Evolutionary conservation across 2,329 filamentous ascomycete genomes (phyloP).

Genomic region (Metarhizium anisopliae): DNA sequence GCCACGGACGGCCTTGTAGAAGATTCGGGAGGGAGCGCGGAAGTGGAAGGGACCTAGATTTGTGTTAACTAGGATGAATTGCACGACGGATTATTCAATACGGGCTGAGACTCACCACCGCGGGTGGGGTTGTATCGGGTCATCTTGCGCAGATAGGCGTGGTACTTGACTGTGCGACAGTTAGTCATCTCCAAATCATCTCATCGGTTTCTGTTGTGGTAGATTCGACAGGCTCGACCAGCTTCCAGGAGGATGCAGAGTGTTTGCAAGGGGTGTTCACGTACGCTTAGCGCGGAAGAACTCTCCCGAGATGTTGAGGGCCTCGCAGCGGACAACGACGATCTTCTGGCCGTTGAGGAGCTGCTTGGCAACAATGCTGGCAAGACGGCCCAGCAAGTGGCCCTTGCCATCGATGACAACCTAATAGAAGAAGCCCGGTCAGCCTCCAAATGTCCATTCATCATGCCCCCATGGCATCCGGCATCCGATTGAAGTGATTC

Average conservation of each 20-base stretch:
- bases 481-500: neutral
- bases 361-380: slow-evolving; percentile 97
- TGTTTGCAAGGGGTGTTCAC: slow-evolving; percentile 35
- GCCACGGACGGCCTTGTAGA: slow-evolving; percentile 99
- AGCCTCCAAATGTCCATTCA: slow-evolving; percentile 13
- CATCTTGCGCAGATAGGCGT: slow-evolving; percentile 99
- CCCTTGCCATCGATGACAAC: slow-evolving; percentile 99
- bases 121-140: slow-evolving; percentile 99
- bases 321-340: slow-evolving; percentile 96
- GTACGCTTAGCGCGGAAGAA: slow-evolving; percentile 99
- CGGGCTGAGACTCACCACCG: slow-evolving; percentile 60
- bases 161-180: slow-evolving; percentile 86
- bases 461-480: neutral
- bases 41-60: slow-evolving; percentile 92
- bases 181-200: slow-evolving; percentile 30
- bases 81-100: slow-evolving; percentile 4
- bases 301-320: slow-evolving; percentile 99
- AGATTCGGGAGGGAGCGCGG: slow-evolving; percentile 97
- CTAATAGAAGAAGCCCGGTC: slow-evolving; percentile 35
- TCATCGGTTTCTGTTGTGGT: neutral
- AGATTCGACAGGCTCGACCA: neutral
- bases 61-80: slow-evolving; percentile 25
- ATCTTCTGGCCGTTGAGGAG: slow-evolving; percentile 99
- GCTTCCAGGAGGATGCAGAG: neutral
- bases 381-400: slow-evolving; percentile 98